Percentiles rank a stretch among this genome's conserved stretches.
phyloP scores from a whole-genome alignment of 75 land plant species.

The Gnetum montanum region DNA sequence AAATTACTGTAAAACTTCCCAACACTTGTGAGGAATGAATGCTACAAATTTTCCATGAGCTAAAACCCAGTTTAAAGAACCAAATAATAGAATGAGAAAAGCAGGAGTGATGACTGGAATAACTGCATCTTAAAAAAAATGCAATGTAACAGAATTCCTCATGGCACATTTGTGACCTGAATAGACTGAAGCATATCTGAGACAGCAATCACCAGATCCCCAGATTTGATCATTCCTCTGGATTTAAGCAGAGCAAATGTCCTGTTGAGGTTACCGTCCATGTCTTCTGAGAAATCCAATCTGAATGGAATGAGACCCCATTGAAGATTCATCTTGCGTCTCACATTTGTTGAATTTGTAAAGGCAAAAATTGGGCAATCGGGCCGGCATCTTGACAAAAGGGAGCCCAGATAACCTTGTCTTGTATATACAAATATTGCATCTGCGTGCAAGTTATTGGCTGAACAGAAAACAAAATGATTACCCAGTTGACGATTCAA shows the following conservation, averaged over 20 bases:
- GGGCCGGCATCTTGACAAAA: conserved; percentile 62
- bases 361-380: conserved; percentile 73
- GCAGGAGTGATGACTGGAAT: background rate
- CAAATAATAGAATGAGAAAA: background rate
- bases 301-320: conserved; percentile 73
- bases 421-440: conserved; percentile 78
- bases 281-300: conserved; percentile 46
- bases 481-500: background rate
- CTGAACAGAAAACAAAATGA: conserved; percentile 24
- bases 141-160: background rate
- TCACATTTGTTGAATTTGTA: conserved; percentile 29
- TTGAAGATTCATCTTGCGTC: conserved; percentile 46
- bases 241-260: conserved; percentile 43
- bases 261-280: conserved; percentile 44
- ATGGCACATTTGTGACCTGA: conserved; percentile 27
- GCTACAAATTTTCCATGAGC: background rate
- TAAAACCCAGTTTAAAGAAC: too few species aligned
- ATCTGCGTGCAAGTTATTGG: conserved; percentile 67
- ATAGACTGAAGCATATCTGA: conserved; percentile 59
- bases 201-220: conserved; percentile 58
- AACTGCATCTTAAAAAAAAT: background rate
- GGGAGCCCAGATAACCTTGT: conserved; percentile 59
- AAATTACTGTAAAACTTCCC: background rate
- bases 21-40: background rate
- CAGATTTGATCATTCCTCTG: conserved; percentile 41